These are phyloP conservation scores for Claviceps monticola DNA, from an alignment of 2,329 filamentous ascomycete genomes.

Conservation along the genomic window DNA sequence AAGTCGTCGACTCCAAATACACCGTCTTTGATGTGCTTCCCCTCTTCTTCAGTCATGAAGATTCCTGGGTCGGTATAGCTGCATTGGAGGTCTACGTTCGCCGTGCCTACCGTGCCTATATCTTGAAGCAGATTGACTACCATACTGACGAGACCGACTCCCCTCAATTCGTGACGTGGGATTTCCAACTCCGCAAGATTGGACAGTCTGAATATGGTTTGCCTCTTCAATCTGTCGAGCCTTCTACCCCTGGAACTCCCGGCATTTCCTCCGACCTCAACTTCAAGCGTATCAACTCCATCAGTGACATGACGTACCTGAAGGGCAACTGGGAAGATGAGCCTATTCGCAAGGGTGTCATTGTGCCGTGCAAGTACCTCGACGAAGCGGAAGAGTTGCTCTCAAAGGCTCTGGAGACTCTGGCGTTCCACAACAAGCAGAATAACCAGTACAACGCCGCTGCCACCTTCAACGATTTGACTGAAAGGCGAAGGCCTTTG, in stretches of 20 bases:
- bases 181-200: conserved; percentile 88
- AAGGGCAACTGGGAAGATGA: conserved; percentile 59
- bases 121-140: conserved; percentile 80
- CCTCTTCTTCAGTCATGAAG: conserved; percentile 86
- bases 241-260: conserved; percentile 73
- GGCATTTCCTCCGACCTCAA: conserved; percentile 35
- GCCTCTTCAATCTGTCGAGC: conserved; percentile 62
- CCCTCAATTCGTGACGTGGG: conserved; percentile 78
- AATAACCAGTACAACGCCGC: conserved; percentile 39
- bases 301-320: conserved; percentile 92
- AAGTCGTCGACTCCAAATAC: conserved; percentile 97
- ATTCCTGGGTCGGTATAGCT: conserved; percentile 87
- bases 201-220: conserved; percentile 83
- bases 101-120: conserved; percentile 92
- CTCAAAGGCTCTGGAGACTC: conserved; percentile 67
- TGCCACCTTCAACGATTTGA: conserved; percentile 58
- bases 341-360: conserved; percentile 79
- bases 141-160: conserved; percentile 58
- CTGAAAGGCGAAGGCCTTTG: conserved; percentile 51
- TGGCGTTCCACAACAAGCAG: conserved; percentile 47
- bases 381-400: conserved; percentile 88
- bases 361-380: conserved; percentile 83
- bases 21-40: conserved; percentile 94
- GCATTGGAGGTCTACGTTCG: conserved; percentile 94
- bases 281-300: conserved; percentile 80